Evolutionary conservation across 2,329 filamentous ascomycete genomes (phyloP).

Genomic region (Ascocoryne sarcoides): DNA sequence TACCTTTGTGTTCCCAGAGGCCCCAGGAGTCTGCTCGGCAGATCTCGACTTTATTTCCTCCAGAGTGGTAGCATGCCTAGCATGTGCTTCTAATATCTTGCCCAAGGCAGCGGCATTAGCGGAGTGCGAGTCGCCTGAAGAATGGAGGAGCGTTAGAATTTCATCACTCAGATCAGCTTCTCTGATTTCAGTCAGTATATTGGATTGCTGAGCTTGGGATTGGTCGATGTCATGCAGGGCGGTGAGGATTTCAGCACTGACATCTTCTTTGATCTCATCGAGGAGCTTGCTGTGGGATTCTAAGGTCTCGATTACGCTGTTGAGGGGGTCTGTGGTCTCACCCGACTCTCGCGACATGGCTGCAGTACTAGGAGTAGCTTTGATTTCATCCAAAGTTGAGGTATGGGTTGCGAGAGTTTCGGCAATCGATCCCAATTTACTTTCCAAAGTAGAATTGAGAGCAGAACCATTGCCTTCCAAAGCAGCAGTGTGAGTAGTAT

Average conservation of each 20-base stretch:
- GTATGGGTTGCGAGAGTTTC: slow-evolving; percentile 3
- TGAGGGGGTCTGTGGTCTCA: slow-evolving; percentile 7
- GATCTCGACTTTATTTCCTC: slow-evolving; percentile 17
- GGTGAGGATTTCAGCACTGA: slow-evolving; percentile 26
- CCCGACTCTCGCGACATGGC: not conserved
- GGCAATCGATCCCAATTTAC: slow-evolving; percentile 8
- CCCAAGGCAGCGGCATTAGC: slow-evolving; percentile 10
- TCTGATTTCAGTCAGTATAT: slow-evolving; percentile 18
- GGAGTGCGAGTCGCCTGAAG: slow-evolving; percentile 18
- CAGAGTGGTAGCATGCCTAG: slow-evolving; percentile 8
- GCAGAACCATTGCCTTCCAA: slow-evolving; percentile 4
- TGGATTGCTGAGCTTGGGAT: slow-evolving; percentile 13
- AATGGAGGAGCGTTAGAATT: slow-evolving; percentile 25
- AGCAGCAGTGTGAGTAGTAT: slow-evolving; percentile 4
- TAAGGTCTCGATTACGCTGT: slow-evolving; percentile 17
- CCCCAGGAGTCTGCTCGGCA: slow-evolving; percentile 2
- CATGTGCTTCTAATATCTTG: slow-evolving; percentile 14
- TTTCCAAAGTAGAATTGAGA: slow-evolving; percentile 9
- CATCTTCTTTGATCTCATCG: slow-evolving; percentile 26
- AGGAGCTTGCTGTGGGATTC: slow-evolving; percentile 17
- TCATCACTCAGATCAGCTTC: slow-evolving; percentile 26
- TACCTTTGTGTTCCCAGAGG: not conserved
- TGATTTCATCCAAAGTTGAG: slow-evolving; percentile 3
- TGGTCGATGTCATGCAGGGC: slow-evolving; percentile 21
- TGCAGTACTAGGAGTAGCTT: not conserved